Evolutionary conservation across 148 eudicot species (phyloP), one percentile per base, ranked within the genome.

Genomic region (Fallopia convolvulus): DNA sequence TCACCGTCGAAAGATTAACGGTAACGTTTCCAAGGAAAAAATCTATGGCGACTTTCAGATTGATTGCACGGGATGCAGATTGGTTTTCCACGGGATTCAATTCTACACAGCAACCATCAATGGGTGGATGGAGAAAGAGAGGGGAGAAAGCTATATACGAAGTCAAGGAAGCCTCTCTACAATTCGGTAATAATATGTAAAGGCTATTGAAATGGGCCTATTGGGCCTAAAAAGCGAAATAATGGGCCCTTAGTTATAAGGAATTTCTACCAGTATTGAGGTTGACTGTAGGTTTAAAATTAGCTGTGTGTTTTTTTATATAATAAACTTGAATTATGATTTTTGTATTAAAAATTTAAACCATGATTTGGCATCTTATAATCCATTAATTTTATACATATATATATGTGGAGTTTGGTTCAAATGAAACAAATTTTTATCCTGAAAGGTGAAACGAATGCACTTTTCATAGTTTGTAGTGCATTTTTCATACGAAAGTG

Each of bases 1-100:
- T 68, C 72, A 68, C 72, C 72, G 72, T 68, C 72, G 36, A 33
- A 46, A 68, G 72, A 36, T 68, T 68, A 68, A 17, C 46, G 46
- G 41, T 3, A 10, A 23, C n/a, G 46, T 15, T 39, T 8, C 12
- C 11, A 17, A 68, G 70, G 41, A 30, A 65, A 41, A 66, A 61
- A 20, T 5, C 72, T 36, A 68, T 36, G 72, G 44, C 36, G 44
- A 68, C 15, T 5, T 65, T 39, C 20, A 68, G 36, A 17, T 17
- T 32, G 15, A 68, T 32, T 36, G 46, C 44, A 68, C 3, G 21
- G 44, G 41, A 65, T 32, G 41, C 12, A 65, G 39, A 11, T 65
- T 15, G 11, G 70, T 15, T 23, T 33, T 17, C 44, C 3, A 68
- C n/a, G 46, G 21, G 72, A 68, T 33, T 68, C 44, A 36, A 66